Conservation (phyloP, 2,329 filamentous ascomycete species). For the Talaromyces sp. region DNA sequence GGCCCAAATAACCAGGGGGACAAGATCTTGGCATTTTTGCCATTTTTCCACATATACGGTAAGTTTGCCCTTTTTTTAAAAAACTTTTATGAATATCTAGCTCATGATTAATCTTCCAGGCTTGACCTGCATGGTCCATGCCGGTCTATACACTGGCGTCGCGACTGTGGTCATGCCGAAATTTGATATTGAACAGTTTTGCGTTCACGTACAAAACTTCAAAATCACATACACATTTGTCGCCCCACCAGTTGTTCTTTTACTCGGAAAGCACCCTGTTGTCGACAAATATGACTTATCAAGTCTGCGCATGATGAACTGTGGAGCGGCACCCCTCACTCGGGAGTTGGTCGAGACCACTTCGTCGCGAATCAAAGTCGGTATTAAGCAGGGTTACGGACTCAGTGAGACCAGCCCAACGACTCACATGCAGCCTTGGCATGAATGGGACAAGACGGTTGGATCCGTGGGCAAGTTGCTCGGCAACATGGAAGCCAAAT, state of each 20-base stretch:
- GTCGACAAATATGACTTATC: conserved; percentile 77
- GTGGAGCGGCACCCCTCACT: conserved; percentile 78
- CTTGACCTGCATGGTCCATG: conserved; percentile 66
- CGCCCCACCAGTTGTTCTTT: conserved; percentile 76
- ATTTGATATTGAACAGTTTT: conserved; percentile 78
- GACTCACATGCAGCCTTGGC: conserved; percentile 66
- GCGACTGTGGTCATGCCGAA: conserved; percentile 66
- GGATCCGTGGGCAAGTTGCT: conserved; percentile 73
- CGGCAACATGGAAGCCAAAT: conserved; percentile 74
- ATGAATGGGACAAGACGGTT: conserved; percentile 69
- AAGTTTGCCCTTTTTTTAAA: conserved; percentile 20
- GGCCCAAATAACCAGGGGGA: conserved; percentile 60
- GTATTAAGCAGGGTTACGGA: conserved; percentile 89
- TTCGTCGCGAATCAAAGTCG: conserved; percentile 66
- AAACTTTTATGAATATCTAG: neutral
- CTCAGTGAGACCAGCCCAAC: conserved; percentile 80
- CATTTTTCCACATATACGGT: conserved; percentile 91
- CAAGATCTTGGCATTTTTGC: conserved; percentile 69
- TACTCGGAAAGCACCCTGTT: conserved; percentile 70
- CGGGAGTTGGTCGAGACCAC: conserved; percentile 71
- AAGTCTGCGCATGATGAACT: conserved; percentile 76
- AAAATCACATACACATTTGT: conserved; percentile 73
- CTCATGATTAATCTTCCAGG: conserved; percentile 35
- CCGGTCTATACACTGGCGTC: conserved; percentile 59
- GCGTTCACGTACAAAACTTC: conserved; percentile 67